Evolutionary conservation across 331 rosid species (phyloP).

Genomic region (Cydonia oblonga): DNA sequence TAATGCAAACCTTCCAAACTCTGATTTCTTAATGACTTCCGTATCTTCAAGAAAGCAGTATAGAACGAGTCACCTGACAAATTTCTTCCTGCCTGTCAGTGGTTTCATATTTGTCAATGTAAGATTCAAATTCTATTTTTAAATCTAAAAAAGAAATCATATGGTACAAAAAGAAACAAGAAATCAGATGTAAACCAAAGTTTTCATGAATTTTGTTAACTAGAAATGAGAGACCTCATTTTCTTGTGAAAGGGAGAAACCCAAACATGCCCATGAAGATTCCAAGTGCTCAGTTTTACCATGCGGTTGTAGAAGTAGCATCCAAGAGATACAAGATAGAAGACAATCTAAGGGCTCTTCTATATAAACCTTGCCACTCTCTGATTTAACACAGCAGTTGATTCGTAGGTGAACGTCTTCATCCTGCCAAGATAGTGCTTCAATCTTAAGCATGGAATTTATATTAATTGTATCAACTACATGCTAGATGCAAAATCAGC

Average conservation of each 20-base stretch:
- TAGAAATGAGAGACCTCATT: slow-evolving; percentile 18
- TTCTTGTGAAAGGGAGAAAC: slow-evolving; percentile 37
- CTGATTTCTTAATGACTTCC: slow-evolving; percentile 15
- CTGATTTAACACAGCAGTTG: slow-evolving; percentile 23
- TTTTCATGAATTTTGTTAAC: background rate
- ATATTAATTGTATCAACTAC: background rate
- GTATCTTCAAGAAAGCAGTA: slow-evolving; percentile 22
- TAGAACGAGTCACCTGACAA: slow-evolving; percentile 17
- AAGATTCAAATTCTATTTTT: background rate
- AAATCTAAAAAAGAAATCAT: background rate
- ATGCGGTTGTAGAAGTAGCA: slow-evolving; percentile 26
- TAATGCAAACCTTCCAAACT: slow-evolving; percentile 19
- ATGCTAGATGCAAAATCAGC: background rate
- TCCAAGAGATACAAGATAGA: slow-evolving; percentile 29
- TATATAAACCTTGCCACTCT: slow-evolving; percentile 19
- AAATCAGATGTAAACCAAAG: background rate
- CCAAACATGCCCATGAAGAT: slow-evolving; percentile 28
- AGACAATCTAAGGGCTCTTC: slow-evolving; percentile 28
- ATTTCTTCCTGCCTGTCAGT: slow-evolving; percentile 22
- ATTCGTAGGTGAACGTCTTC: slow-evolving; percentile 15
- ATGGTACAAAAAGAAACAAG: background rate
- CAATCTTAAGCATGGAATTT: background rate
- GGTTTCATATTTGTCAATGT: background rate
- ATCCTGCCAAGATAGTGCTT: slow-evolving; percentile 13
- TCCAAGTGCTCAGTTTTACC: slow-evolving; percentile 20